These are phyloP conservation scores for Austroboletus eburneus DNA, from an alignment of 768 basidiomycete genomes.

Conservation along the genomic window DNA sequence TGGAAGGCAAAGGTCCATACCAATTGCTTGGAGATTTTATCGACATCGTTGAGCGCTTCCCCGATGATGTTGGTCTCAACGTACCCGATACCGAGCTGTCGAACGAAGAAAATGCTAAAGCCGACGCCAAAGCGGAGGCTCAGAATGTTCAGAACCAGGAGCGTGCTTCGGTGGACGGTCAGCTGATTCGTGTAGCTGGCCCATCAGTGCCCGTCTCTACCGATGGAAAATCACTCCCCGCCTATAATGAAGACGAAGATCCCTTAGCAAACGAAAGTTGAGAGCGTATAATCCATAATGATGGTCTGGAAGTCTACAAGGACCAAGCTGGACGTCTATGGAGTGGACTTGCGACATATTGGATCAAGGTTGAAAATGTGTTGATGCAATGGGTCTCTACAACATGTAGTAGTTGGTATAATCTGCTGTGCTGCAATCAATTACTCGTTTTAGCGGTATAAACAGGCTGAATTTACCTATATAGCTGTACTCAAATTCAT, in stretches of 20 bases:
- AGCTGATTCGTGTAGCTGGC: constrained; percentile 69
- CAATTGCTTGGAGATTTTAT: constrained; percentile 91
- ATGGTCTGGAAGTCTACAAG: constrained; percentile 86
- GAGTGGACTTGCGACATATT: constrained; percentile 96
- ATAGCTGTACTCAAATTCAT: no score
- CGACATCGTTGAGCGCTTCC: constrained; percentile 82
- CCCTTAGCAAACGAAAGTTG: constrained; percentile 64
- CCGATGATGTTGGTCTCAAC: constrained; percentile 90
- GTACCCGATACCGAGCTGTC: constrained; percentile 67
- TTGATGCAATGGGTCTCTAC: constrained; percentile 9
- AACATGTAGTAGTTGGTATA: constrained; percentile 21
- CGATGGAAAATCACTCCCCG: constrained; percentile 45
- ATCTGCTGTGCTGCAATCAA: constrained; percentile 14
- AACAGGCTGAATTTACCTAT: no score
- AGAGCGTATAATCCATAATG: constrained; percentile 80
- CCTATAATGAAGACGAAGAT: constrained; percentile 83
- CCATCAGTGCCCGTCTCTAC: constrained; percentile 51
- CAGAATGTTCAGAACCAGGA: constrained; percentile 28
- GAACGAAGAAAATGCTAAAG: constrained; percentile 46
- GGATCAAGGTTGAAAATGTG: no score
- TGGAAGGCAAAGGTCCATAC: constrained; percentile 93
- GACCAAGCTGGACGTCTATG: constrained; percentile 96
- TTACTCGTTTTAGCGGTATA: background rate
- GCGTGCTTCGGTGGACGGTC: constrained; percentile 49
- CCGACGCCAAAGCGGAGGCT: constrained; percentile 46